phyloP scores from a whole-genome alignment of 768 basidiomycete species.

The Hericium erinaceus region DNA sequence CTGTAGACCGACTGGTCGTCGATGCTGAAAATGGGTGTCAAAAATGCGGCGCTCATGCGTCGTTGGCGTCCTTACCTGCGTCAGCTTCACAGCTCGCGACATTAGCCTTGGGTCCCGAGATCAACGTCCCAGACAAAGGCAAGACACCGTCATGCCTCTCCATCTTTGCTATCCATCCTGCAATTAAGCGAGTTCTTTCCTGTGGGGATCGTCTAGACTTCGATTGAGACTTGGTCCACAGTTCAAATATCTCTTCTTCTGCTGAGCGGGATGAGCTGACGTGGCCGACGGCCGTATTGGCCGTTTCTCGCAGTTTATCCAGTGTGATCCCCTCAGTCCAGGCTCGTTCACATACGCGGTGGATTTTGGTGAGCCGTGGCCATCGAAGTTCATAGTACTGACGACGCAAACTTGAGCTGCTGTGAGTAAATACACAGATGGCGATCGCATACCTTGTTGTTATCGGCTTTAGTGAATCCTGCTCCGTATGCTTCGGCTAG shows the following conservation, averaged over 20 bases:
- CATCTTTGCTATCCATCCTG: conserved; percentile 36
- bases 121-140: too few relatives aligned
- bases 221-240: conserved; percentile 33
- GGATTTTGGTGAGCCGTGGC: conserved; percentile 67
- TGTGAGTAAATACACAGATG: background rate
- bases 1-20: too few relatives aligned
- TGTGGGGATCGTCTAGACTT: conserved; percentile 28
- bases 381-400: conserved; percentile 82
- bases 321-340: conserved; percentile 51
- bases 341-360: conserved; percentile 49
- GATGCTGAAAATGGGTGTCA: too few relatives aligned
- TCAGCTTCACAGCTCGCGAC: too few relatives aligned
- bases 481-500: conserved; percentile 73
- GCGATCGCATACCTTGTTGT: conserved; percentile 36
- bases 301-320: conserved; percentile 43
- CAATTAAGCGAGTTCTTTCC: conserved; percentile 31
- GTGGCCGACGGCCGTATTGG: conserved; percentile 43
- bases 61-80: too few relatives aligned
- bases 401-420: background rate
- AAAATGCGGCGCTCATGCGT: too few relatives aligned
- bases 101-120: too few relatives aligned
- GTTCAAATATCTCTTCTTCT: conserved; percentile 32
- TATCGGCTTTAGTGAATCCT: conserved; percentile 65
- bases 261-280: conserved; percentile 42
- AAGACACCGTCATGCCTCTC: conserved; percentile 17